Conservation (phyloP, 164 flowering plant genomes). For the Vitis cinerea region DNA sequence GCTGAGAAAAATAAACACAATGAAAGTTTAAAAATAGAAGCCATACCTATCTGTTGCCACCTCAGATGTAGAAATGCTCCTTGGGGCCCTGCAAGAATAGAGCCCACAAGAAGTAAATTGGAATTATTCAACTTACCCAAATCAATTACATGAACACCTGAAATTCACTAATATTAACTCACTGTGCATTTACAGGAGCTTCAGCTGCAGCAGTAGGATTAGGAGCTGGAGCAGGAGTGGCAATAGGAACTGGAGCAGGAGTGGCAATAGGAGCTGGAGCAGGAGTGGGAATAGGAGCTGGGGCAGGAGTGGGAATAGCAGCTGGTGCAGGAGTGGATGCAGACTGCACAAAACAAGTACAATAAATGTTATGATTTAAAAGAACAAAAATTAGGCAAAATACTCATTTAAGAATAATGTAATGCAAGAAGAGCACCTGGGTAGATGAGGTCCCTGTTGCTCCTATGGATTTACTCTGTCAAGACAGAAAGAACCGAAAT, state of each 20-base stretch:
- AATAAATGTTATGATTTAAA: background rate
- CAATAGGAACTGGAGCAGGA: constrained; percentile 34
- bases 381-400: background rate
- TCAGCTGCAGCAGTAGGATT: constrained; percentile 42
- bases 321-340: constrained; percentile 36
- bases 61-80: constrained; percentile 32
- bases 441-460: constrained; percentile 64
- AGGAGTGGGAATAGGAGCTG: constrained; percentile 41
- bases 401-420: too few species aligned
- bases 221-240: constrained; percentile 37
- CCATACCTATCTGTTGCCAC: constrained; percentile 38
- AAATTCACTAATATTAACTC: constrained; percentile 21
- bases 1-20: background rate
- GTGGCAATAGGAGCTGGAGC: constrained; percentile 39
- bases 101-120: background rate
- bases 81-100: constrained; percentile 37
- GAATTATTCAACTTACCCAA: background rate
- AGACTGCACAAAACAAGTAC: constrained; percentile 19
- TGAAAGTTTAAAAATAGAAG: background rate
- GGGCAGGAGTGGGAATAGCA: constrained; percentile 35
- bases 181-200: constrained; percentile 43
- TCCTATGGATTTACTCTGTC: constrained; percentile 67
- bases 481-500: constrained; percentile 11
- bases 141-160: background rate
- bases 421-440: constrained; percentile 42